A percentile compares a stretch with the other conserved stretches of the same genome.
These are phyloP conservation scores for Trichosporon sp. DNA, from an alignment of 1,284 basidiomycete genomes.

Conservation along the genomic window DNA sequence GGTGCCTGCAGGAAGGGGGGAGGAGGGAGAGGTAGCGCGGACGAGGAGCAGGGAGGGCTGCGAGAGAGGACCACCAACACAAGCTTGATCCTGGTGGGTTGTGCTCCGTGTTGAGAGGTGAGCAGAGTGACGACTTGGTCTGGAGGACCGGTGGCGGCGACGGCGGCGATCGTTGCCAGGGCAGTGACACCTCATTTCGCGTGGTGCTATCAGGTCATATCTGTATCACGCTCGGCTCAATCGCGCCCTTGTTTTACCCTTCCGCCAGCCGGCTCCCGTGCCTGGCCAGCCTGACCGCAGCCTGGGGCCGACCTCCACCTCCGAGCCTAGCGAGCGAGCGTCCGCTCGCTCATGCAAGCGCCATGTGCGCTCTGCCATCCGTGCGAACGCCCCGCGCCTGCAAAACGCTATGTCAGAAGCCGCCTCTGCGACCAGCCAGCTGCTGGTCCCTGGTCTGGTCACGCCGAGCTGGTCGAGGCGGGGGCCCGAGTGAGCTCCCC, in stretches of 20 bases:
- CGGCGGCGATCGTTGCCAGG: not conserved
- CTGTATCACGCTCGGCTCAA: constrained; percentile 2
- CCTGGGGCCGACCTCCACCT: too few species aligned
- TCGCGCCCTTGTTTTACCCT: constrained; percentile 2
- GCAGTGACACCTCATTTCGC: constrained; percentile 1
- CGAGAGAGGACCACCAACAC: not conserved
- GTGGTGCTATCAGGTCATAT: constrained; percentile 1
- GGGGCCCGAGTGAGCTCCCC: not conserved
- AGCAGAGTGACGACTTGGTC: not conserved
- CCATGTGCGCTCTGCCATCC: not conserved
- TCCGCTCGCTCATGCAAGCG: not conserved
- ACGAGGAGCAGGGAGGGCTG: not conserved
- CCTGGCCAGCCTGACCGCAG: too few species aligned
- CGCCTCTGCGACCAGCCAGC: not conserved
- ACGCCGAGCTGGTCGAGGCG: not conserved
- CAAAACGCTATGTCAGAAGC: not conserved
- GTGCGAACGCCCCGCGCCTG: not conserved
- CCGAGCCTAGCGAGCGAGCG: not conserved
- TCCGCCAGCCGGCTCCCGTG: not conserved
- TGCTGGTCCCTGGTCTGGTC: not conserved
- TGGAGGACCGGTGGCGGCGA: not conserved
- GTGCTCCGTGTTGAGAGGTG: constrained; percentile 3
- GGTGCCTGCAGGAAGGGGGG: not conserved
- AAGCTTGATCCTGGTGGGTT: not conserved
- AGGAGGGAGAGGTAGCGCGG: not conserved